Conservation (phyloP, 1,139 yeast genomes). For the Geotrichum aggregatum region DNA sequence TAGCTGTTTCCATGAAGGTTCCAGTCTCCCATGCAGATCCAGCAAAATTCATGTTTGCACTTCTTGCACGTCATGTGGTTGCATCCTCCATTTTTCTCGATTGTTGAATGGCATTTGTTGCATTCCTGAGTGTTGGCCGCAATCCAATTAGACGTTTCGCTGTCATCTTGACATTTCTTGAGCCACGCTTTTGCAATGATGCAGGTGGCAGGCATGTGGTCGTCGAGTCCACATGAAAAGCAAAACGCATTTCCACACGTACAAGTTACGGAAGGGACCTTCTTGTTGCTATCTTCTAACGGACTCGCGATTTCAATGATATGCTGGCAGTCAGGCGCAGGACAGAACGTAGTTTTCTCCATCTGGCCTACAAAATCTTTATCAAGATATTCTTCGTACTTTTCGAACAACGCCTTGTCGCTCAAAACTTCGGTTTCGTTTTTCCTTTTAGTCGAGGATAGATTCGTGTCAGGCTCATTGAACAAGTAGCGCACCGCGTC, state of each 20-base stretch:
- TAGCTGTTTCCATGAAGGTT: conserved; percentile 57
- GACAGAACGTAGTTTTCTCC: conserved; percentile 67
- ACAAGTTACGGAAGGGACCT: conserved; percentile 68
- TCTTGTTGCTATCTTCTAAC: conserved; percentile 38
- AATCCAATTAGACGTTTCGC: conserved; percentile 87
- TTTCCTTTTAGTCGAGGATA: conserved; percentile 5
- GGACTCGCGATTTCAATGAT: conserved; percentile 49
- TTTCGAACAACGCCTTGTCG: conserved; percentile 13
- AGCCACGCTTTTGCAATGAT: conserved; percentile 67
- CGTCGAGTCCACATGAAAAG: conserved; percentile 59
- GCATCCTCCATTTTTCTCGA: conserved; percentile 87
- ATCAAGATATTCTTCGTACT: conserved; percentile 31
- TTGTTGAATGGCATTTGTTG: conserved; percentile 58
- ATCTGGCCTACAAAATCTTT: conserved; percentile 53
- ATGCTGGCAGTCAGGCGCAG: conserved; percentile 74
- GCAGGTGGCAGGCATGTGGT: conserved; percentile 85
- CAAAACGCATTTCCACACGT: conserved; percentile 69
- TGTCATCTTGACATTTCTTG: conserved; percentile 75
- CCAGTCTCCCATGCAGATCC: conserved; percentile 90
- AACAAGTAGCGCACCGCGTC: conserved; percentile 42
- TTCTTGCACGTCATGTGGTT: conserved; percentile 89
- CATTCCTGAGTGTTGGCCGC: conserved; percentile 83
- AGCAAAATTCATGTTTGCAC: conserved; percentile 79
- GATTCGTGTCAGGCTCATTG: conserved; percentile 15
- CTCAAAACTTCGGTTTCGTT: neutral